Base-by-base conservation (phyloP, 768 basidiomycete genomes). In the Kwoniella bestiolae region DNA sequence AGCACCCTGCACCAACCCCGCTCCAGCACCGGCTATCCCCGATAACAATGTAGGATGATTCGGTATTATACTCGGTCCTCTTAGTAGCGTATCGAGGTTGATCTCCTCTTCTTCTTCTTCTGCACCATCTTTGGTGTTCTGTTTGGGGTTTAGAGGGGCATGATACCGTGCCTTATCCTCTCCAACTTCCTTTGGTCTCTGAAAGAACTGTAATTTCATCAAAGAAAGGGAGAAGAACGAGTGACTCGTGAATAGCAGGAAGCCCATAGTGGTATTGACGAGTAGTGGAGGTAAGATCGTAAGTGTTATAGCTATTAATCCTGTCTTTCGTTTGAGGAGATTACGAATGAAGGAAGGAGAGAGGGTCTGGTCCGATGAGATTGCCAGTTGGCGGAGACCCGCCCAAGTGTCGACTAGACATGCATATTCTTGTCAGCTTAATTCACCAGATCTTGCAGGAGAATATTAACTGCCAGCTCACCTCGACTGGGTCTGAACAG, bases 201-300 rank as follows among this genome's bases (percentile, higher is more conserved):
- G 59, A 59, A 77, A 67, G 63, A 77, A 70, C 41, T 69, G 63
- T 3, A 80, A 25, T 60, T 65, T 59, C 35, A 71, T 67, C 26
- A 73, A 60, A 35, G 60, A 32, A 21, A 71, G 63, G 25, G 73
- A 74, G 60, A 80, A 74, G 51, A 75, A 68, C n/a, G 77, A 75
- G 45, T 80, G 79, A 41, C 73, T 72, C 3, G 76, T 77, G 73
- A 77, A 80, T 14, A 80, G 72, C 26, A 80, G 65, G 47, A 79
- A 77, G 3, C 79, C 79, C 23, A 80, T 69, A 1, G 72, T 65
- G 1, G 79, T 71, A 57, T 80, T 80, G 61, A 80, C 67, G 25
- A 74, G n/a, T 18, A 80, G 61, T 6, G 79, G 79, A 6, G 79
- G 79, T 26, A 78, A 32, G 34, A 80, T 62, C 4, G 75, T 75